A percentile compares a stretch with the other conserved stretches of the same genome.
Conservation (phyloP, 768 basidiomycete species). For the Termitomyces bulborhizus region DNA sequence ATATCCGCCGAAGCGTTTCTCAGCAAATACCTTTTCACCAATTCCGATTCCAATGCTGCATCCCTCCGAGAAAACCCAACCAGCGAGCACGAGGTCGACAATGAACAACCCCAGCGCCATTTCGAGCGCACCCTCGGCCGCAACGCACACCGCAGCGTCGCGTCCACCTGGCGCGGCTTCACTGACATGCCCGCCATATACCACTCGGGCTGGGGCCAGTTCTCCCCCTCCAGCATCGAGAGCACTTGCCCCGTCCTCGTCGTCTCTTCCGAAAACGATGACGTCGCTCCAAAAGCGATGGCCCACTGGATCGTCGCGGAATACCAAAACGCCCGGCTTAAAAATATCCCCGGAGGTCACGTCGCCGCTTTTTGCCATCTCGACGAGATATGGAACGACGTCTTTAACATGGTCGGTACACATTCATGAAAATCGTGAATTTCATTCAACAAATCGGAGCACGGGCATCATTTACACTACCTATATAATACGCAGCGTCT, state of each 20-base stretch:
- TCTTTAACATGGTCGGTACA: constrained; percentile 15
- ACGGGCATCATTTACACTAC: too few species aligned
- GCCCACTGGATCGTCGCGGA: constrained; percentile 42
- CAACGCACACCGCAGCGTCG: constrained; percentile 41
- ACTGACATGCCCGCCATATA: constrained; percentile 32
- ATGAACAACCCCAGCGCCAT: constrained; percentile 26
- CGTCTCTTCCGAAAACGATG: constrained; percentile 35
- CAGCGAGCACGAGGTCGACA: constrained; percentile 18
- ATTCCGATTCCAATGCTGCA: constrained; percentile 5
- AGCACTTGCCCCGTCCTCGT: constrained; percentile 42
- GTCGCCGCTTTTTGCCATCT: constrained; percentile 37
- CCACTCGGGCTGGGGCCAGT: constrained; percentile 48
- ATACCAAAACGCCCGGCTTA: constrained; percentile 38
- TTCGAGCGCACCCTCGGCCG: constrained; percentile 33
- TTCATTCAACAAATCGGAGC: constrained; percentile 11
- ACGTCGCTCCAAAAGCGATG: constrained; percentile 33
- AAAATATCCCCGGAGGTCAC: constrained; percentile 42
- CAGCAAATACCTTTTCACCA: constrained; percentile 17
- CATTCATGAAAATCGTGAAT: too few species aligned
- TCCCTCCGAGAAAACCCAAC: too few species aligned
- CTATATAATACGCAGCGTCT: neutral
- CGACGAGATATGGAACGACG: constrained; percentile 38
- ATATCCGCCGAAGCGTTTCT: constrained; percentile 37
- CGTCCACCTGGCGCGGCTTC: constrained; percentile 47
- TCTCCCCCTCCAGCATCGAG: constrained; percentile 33